Percentiles rank a stretch among this genome's conserved stretches.
phyloP scores from a whole-genome alignment of 495 filamentous ascomycete species.

The Peziza echinospora region DNA sequence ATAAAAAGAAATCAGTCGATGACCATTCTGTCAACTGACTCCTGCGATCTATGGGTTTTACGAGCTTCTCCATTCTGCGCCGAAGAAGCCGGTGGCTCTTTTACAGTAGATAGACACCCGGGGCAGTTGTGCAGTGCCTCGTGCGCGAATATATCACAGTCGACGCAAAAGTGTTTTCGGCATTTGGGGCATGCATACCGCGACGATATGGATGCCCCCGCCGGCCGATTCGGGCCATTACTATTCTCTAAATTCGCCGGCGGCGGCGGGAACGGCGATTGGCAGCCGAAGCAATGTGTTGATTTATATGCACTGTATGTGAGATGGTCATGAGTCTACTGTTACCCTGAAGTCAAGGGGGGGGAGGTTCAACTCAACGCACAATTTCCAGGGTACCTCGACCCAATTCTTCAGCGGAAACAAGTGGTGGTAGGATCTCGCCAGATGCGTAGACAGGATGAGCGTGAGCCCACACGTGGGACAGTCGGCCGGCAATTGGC shows the following conservation, averaged over 20 bases:
- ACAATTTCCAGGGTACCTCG: slow-evolving; percentile 60
- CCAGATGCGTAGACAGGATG: slow-evolving; percentile 86
- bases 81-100: too few species aligned
- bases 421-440: slow-evolving; percentile 84
- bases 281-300: slow-evolving; percentile 28
- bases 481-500: slow-evolving; percentile 75
- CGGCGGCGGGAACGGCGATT: slow-evolving; percentile 29
- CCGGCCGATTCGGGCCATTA: slow-evolving; percentile 44
- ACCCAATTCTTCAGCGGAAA: slow-evolving; percentile 83
- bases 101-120: slow-evolving; percentile 82
- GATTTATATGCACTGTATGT: slow-evolving; percentile 20
- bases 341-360: slow-evolving; percentile 34
- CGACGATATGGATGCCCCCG: slow-evolving; percentile 60
- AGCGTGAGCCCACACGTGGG: slow-evolving; percentile 81
- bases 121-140: slow-evolving; percentile 90
- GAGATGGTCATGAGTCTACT: too few species aligned
- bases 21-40: too few species aligned
- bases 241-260: slow-evolving; percentile 17
- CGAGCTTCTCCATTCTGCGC: too few species aligned
- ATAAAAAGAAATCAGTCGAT: too few species aligned
- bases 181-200: slow-evolving; percentile 77
- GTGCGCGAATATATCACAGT: slow-evolving; percentile 89
- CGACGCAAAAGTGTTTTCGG: slow-evolving; percentile 80
- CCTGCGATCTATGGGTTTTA: too few species aligned
- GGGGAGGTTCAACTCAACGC: slow-evolving; percentile 23